These are phyloP conservation scores for Ustilaginoidea virens DNA, from an alignment of 2,329 filamentous ascomycete species.

Conservation along the genomic window DNA sequence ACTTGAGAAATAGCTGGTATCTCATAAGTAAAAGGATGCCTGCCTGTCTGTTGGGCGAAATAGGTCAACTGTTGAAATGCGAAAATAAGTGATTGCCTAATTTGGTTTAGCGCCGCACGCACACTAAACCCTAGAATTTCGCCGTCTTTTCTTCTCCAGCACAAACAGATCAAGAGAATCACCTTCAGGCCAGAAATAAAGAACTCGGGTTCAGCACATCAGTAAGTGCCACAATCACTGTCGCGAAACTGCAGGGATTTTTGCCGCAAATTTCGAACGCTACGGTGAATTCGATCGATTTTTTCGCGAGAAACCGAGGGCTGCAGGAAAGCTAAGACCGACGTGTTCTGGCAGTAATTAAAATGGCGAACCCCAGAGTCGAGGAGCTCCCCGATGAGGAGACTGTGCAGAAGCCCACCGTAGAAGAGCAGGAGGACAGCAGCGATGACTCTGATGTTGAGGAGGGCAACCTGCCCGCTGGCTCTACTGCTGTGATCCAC, in stretches of 20 bases:
- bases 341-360: conserved; percentile 18
- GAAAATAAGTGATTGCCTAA: conserved; percentile 23
- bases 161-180: conserved; percentile 20
- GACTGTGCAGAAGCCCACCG: conserved; percentile 65
- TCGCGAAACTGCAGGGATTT: conserved; percentile 4
- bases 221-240: conserved; percentile 17
- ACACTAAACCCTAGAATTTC: conserved; percentile 32
- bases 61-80: too few species aligned
- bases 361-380: conserved; percentile 94
- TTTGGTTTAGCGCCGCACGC: conserved; percentile 19
- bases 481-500: conserved; percentile 82
- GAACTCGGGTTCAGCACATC: conserved; percentile 18
- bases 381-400: conserved; percentile 94
- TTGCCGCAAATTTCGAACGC: neutral
- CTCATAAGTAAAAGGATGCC: too few species aligned
- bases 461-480: conserved; percentile 64
- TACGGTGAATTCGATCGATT: neutral
- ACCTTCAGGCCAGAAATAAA: conserved; percentile 17
- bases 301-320: neutral
- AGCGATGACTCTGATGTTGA: conserved; percentile 67
- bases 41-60: too few species aligned
- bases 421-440: conserved; percentile 59
- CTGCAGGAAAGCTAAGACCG: conserved; percentile 3
- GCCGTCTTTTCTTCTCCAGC: conserved; percentile 19
- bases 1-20: too few species aligned